phyloP scores from a whole-genome alignment of 768 basidiomycete genomes.

The Rhizopogon salebrosus region DNA sequence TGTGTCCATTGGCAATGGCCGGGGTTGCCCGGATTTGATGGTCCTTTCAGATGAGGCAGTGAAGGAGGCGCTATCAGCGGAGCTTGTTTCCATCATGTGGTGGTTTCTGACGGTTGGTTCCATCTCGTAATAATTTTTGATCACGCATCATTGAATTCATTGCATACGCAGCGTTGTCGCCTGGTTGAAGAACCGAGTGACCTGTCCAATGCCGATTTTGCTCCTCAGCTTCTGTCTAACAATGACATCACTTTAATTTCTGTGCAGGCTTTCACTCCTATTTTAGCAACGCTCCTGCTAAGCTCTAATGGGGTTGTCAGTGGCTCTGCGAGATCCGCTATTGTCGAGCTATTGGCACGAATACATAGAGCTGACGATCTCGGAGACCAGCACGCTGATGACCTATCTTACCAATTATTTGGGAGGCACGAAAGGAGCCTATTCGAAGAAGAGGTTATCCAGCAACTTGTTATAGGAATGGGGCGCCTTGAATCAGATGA shows the following conservation, averaged over 20 bases:
- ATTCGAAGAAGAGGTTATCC: constrained; percentile 77
- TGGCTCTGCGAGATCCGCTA: constrained; percentile 63
- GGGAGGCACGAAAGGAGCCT: constrained; percentile 50
- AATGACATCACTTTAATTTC: constrained; percentile 46
- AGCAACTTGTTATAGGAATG: constrained; percentile 88
- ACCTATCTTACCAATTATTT: constrained; percentile 40
- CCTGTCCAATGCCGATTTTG: constrained; percentile 9
- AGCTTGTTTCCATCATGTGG: constrained; percentile 82
- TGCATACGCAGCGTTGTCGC: constrained; percentile 54
- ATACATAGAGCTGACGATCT: constrained; percentile 57
- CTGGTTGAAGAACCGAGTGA: constrained; percentile 43
- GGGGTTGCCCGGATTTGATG: constrained; percentile 3
- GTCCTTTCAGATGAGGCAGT: constrained; percentile 67
- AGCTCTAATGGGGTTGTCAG: constrained; percentile 73
- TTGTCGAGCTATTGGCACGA: constrained; percentile 73
- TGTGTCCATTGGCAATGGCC: constrained; percentile 27
- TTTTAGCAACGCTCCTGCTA: constrained; percentile 83
- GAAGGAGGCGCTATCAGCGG: constrained; percentile 80
- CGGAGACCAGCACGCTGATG: constrained; percentile 30
- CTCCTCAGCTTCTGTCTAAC: constrained; percentile 8
- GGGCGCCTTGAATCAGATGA: constrained; percentile 55
- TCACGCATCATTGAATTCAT: constrained; percentile 1
- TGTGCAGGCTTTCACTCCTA: constrained; percentile 86
- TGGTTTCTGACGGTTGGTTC: constrained; percentile 75
- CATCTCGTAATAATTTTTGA: constrained; percentile 1